These are phyloP conservation scores for Glebionis coronaria DNA, from an alignment of 129 eudicot genomes.

Conservation along the genomic window DNA sequence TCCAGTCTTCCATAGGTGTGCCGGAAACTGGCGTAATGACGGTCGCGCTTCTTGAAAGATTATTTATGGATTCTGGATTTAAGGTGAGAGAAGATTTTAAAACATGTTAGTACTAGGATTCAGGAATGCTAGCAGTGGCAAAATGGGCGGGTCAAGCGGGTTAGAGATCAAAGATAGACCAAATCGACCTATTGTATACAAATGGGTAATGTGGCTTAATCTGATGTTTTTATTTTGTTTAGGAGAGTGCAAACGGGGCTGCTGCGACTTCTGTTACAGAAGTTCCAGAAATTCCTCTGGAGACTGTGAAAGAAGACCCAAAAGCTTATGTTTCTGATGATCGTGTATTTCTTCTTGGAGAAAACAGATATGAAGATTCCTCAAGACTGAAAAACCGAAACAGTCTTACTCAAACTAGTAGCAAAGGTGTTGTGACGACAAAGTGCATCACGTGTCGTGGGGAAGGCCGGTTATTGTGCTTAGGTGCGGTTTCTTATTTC, in stretches of 20 bases:
- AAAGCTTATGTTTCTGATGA: constrained; percentile 32
- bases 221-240: constrained; percentile 11
- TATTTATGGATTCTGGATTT: constrained; percentile 34
- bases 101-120: constrained; percentile 15
- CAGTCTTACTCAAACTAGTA: constrained; percentile 19
- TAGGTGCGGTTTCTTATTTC: constrained; percentile 43
- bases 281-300: constrained; percentile 38
- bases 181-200: neutral
- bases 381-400: constrained; percentile 53
- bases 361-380: constrained; percentile 93
- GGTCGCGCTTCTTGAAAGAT: constrained; percentile 61
- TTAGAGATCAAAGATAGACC: neutral
- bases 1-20: constrained; percentile 63
- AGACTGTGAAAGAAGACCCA: constrained; percentile 38
- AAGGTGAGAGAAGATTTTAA: constrained; percentile 25
- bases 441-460: constrained; percentile 79
- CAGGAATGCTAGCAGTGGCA: constrained; percentile 3
- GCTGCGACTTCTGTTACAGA: constrained; percentile 28
- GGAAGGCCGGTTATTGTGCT: constrained; percentile 77
- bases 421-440: constrained; percentile 26
- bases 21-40: constrained; percentile 94
- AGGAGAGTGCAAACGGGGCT: constrained; percentile 65
- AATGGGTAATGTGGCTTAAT: constrained; percentile 5
- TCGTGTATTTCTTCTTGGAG: constrained; percentile 94
- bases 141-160: neutral